Evolutionary conservation across 257 asterid species (phyloP), one percentile per base, ranked within the genome.

Genomic region (Misopates orontium): DNA sequence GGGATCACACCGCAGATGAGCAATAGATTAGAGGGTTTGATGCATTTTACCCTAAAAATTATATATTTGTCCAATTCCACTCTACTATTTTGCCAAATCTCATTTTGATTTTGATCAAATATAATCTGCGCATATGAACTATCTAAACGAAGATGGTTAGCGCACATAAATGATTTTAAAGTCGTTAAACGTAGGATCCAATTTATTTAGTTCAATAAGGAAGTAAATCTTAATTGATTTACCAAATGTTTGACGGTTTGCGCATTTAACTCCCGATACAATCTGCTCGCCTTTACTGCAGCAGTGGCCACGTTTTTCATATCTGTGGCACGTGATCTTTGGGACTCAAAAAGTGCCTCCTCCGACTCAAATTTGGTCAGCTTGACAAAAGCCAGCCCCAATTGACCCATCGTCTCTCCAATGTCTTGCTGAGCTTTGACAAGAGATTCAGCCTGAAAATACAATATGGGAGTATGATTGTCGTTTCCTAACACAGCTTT

Each of bases 191-290:
- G 19, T 40, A 39, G 55, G 22, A 47, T 41, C 17, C 41, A 19
- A 62, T 42, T 60, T 40, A 48, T 47, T 15, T 10, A 56, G 56
- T 19, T 16, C 10, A 42, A 32, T 51, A 70, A 78, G 14, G 53
- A 52, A 25, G 49, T 59, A 64, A 55, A 66, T 50, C 45, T 47
- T 15, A 51, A 52, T 18, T 59, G 66, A 69, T 63, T 70, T 78
- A 87, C 97, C 99, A 90, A 79, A 88, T 86, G 97, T 73, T 94
- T 94, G 73, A 94, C 99, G 24, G 95, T 90, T 73, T 88, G 97
- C 18, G 96, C 79, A 88, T 86, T 94, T 76, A 94, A 73, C 69
- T 94, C 99, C 60, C 97, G 81, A 73, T 84, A 94, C 65, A 94
- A 82, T 85, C 99, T 84, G 84, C 97, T 88, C 40, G 99, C 96